Base-by-base conservation (phyloP, 306 rosid genomes). In the Rosa lucieae region DNA sequence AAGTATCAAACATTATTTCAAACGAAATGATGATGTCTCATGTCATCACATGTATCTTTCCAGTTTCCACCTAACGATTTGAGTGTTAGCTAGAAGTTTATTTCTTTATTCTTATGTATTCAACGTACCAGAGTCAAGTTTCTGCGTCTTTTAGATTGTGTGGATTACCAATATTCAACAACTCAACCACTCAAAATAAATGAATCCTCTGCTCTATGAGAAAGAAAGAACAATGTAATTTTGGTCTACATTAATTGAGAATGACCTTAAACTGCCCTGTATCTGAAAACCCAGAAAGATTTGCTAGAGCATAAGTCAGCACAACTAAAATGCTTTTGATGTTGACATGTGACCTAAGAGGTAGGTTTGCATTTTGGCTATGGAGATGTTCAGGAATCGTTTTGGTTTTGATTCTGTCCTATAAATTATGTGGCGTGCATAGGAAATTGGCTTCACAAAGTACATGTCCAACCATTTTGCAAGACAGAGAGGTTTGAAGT, bases 311-410 rank as follows among this genome's bases (percentile, higher is more conserved):
- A 74, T 74, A 39, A 79, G 40, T 17, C 7, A 48, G 26, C 59
- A 10, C 26, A 35, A 49, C 35, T 17, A 8, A 65, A 32, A 35
- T 39, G 49, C 46, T 23, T 67, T 67, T 56, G 76, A 74, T 5
- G 69, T 72, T 65, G 82, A 77, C 47, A 29, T 44, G 10, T 39
- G 48, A 48, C 37, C 79, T 10, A 78, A 67, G 55, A 48, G 20
- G 75, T 78, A 23, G 82, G 72, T 56, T 5, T 47, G 39, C 40
- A 21, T 70, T 20, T 44, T 67, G 42, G 39, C 62, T 17, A 14
- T 12, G 44, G 47, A 29, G 52, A 67, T 46, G 11, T 58, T 61
- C 58, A 20, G 56, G 65, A 52, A 23, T 40, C 15, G 14, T 47
- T 35, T 78, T 39, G 46, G 73, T 48, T 43, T 13, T 26, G 10